Evolutionary conservation across 1,284 basidiomycete species (phyloP).

Genomic region (Apiotrichum laibachii): DNA sequence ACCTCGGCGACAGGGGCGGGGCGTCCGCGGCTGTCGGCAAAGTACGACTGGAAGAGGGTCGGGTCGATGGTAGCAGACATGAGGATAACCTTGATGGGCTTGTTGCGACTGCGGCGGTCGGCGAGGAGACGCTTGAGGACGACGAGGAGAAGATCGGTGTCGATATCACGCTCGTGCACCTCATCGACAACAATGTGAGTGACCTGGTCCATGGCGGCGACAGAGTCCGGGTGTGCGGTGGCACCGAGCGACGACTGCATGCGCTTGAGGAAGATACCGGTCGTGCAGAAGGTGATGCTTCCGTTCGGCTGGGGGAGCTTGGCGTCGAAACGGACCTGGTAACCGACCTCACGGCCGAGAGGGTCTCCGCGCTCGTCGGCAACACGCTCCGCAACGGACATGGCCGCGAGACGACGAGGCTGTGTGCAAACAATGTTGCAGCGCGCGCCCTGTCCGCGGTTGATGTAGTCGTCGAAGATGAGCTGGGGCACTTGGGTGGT

Average conservation of each 20-base stretch:
- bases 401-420: constrained; percentile 86
- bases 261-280: constrained; percentile 83
- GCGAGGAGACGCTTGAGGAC: constrained; percentile 81
- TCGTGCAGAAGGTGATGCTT: constrained; percentile 86
- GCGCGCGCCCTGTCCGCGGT: constrained; percentile 70
- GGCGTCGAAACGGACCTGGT: constrained; percentile 88
- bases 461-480: constrained; percentile 80
- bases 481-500: constrained; percentile 95
- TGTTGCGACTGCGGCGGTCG: constrained; percentile 68
- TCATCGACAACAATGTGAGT: constrained; percentile 94
- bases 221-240: constrained; percentile 46
- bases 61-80: constrained; percentile 98
- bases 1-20: constrained; percentile 77
- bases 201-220: constrained; percentile 66
- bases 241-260: constrained; percentile 71
- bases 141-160: constrained; percentile 87
- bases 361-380: constrained; percentile 81
- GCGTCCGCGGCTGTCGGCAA: constrained; percentile 61
- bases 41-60: constrained; percentile 82
- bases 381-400: constrained; percentile 88
- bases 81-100: constrained; percentile 81
- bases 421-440: constrained; percentile 96
- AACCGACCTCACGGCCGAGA: constrained; percentile 74
- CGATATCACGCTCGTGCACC: constrained; percentile 93
- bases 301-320: constrained; percentile 79